Evolutionary conservation across 495 filamentous ascomycete genomes (phyloP).

Genomic region (Sphaerosporella brunnea): DNA sequence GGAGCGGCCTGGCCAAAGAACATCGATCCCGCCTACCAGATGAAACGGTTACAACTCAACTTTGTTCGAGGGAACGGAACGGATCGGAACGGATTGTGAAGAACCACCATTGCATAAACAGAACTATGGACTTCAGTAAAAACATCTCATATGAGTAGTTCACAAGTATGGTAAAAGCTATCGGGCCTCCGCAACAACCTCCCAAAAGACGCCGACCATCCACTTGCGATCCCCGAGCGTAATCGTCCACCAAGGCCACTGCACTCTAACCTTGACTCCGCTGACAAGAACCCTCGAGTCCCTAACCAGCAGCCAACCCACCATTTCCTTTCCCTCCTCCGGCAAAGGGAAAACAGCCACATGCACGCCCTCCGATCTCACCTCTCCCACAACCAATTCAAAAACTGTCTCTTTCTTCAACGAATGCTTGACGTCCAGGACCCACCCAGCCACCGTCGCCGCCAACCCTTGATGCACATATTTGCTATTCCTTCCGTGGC

Average conservation of each 20-base stretch:
- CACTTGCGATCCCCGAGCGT: not conserved
- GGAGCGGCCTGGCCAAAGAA: too few relatives aligned
- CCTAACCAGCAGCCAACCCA: not conserved
- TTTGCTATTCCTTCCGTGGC: not conserved
- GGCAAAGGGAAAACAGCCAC: not conserved
- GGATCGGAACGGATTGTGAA: too few relatives aligned
- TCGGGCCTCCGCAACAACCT: not conserved
- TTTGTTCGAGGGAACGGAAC: too few relatives aligned
- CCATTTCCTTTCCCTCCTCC: not conserved
- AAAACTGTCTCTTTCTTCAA: too few relatives aligned
- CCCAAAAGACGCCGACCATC: slow-evolving; percentile 4
- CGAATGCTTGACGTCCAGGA: not conserved
- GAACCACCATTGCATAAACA: too few relatives aligned
- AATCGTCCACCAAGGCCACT: slow-evolving; percentile 2
- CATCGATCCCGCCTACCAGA: too few relatives aligned
- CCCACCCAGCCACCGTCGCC: slow-evolving; percentile 5
- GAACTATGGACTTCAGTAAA: too few relatives aligned
- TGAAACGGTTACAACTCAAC: too few relatives aligned
- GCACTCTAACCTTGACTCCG: not conserved
- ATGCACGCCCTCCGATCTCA: not conserved
- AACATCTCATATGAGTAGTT: too few relatives aligned
- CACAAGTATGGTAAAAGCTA: too few relatives aligned
- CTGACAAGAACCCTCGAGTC: not conserved
- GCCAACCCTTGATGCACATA: not conserved
- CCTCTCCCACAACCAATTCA: too few relatives aligned